Percentiles rank a stretch among this genome's conserved stretches.
Evolutionary conservation across 23 red algal genomes (phyloP).

Genomic region (Cyanidiococcus yangmingshanensis): DNA sequence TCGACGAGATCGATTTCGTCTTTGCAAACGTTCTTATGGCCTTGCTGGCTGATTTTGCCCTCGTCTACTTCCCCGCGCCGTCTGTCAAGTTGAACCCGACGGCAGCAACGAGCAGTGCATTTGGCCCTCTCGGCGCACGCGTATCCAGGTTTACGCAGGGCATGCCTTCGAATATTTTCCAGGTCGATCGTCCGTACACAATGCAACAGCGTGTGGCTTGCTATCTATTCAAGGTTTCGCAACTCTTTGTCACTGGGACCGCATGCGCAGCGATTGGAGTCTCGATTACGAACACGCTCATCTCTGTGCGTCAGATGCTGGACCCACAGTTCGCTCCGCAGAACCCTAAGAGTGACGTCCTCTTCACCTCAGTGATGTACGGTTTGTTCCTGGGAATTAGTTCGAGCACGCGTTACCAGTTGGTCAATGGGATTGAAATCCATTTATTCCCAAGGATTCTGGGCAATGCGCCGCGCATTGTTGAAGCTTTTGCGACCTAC

Average conservation of each 20-base stretch:
- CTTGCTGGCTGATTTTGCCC: constrained; percentile 86
- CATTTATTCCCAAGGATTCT: constrained; percentile 91
- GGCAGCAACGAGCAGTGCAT: not conserved
- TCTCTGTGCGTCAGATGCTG: constrained; percentile 40
- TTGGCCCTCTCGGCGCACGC: not conserved
- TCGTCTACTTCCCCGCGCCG: constrained; percentile 86
- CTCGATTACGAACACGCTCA: constrained; percentile 53
- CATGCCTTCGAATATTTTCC: constrained; percentile 85
- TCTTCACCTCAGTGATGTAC: constrained; percentile 60
- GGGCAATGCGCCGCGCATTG: constrained; percentile 30
- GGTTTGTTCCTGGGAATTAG: constrained; percentile 71
- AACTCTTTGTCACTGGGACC: constrained; percentile 72
- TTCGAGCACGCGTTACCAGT: constrained; percentile 75
- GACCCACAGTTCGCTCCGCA: constrained; percentile 29
- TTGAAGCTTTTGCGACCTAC: constrained; percentile 51
- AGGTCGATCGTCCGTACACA: constrained; percentile 78
- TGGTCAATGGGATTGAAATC: constrained; percentile 93
- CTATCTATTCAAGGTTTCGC: constrained; percentile 55
- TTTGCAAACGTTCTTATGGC: constrained; percentile 90
- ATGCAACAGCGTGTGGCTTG: constrained; percentile 56
- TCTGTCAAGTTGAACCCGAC: constrained; percentile 26
- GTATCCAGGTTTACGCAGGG: not conserved
- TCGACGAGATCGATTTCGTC: constrained; percentile 87
- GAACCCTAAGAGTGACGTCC: constrained; percentile 48
- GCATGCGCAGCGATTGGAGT: constrained; percentile 59